Evolutionary conservation across 495 filamentous ascomycete genomes (phyloP).

Genomic region (Xylaria scruposa): DNA sequence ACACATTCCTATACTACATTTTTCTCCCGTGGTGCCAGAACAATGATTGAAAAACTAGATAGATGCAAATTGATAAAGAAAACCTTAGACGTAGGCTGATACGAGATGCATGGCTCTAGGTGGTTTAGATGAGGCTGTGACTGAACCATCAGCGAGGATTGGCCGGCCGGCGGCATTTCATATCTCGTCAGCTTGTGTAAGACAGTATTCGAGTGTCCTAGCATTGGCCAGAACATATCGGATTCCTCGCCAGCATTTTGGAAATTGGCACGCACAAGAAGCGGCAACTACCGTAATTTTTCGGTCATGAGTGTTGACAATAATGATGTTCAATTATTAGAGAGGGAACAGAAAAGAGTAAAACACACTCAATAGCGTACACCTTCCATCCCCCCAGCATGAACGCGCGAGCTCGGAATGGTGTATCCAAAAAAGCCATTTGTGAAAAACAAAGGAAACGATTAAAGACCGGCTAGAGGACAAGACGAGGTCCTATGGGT

Average conservation of each 20-base stretch:
- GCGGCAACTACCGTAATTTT: neutral
- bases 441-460: neutral
- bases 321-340: neutral
- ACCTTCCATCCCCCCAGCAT: conserved; percentile 7
- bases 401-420: neutral
- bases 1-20: neutral
- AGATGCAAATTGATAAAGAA: neutral
- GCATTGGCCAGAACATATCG: neutral
- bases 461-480: neutral
- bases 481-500: conserved; percentile 4
- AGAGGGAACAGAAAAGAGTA: neutral
- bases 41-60: neutral
- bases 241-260: neutral
- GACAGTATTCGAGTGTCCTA: neutral
- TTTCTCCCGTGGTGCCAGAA: neutral
- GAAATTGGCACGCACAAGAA: neutral
- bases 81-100: neutral
- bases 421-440: neutral
- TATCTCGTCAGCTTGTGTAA: neutral
- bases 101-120: neutral
- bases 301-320: neutral
- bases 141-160: neutral
- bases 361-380: conserved; percentile 12
- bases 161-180: neutral
- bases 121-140: neutral